Evolutionary conservation across 179 eudicot genomes (phyloP).

Genomic region (Camellia oleifera): DNA sequence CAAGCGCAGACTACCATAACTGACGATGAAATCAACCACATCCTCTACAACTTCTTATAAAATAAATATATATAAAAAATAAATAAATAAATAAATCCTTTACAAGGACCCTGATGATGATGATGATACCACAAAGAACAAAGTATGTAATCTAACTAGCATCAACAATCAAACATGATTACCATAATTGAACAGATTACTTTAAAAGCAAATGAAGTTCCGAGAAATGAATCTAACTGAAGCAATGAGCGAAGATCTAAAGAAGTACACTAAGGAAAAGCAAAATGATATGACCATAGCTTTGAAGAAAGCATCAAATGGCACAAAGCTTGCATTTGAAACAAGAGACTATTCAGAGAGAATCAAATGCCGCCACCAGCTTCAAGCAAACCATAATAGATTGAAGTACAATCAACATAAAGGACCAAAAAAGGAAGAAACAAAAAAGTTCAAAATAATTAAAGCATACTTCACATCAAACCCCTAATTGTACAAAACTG

Average conservation of each 20-base stretch:
- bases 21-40: neutral
- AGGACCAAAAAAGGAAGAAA: conserved; percentile 7
- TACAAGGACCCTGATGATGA: no score
- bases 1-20: neutral
- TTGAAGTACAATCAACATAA: conserved; percentile 25
- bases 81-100: no score
- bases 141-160: neutral
- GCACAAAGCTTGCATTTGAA: conserved; percentile 34
- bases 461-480: neutral
- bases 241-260: conserved; percentile 14
- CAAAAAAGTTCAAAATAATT: neutral
- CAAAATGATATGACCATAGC: neutral
- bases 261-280: conserved; percentile 8
- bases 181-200: conserved; percentile 8
- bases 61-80: no score
- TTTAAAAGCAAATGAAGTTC: neutral
- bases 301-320: conserved; percentile 34
- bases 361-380: conserved; percentile 26
- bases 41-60: neutral
- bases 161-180: neutral
- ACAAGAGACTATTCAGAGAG: conserved; percentile 21
- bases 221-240: neutral
- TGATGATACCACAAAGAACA: conserved; percentile 1
- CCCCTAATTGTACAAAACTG: neutral
- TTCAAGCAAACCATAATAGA: conserved; percentile 22